Evolutionary conservation across 148 eudicot species (phyloP), one percentile per base, ranked within the genome.

Genomic region (Arbutus unedo): DNA sequence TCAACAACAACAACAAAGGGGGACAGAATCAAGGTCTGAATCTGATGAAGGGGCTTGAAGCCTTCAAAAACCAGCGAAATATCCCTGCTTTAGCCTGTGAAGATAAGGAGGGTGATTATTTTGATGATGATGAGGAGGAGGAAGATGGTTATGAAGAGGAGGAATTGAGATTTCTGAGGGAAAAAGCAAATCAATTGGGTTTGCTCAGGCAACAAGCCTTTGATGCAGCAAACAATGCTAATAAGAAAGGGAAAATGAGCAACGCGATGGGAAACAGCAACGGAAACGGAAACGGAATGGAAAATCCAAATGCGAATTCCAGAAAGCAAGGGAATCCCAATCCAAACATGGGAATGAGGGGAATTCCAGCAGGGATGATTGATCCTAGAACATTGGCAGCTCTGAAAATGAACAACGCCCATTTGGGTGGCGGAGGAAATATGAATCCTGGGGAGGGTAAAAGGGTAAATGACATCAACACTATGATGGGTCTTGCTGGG

Each of bases 401-500:
- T 19, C 60, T 89, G 85, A 82, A 85, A 38, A 77, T 87, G 89
- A 89, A 84, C 85, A 89, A 71, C 78, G 25, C 76, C 38, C 88
- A 86, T 38, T 54, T 84, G 76, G 81, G 85, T 11, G 83, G 68
- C 21, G 72, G 77, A 31, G 38, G 38, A 31, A 31, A 31, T 31
- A 31, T 31, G 38, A 31, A 23, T 66, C 59, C 76, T 18, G 81
- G 73, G 71, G 86, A 74, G 31, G 84, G 25, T 2, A 82, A 53
- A 14, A 81, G 74, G 85, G 87, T 79, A 79, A 91, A 84, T 84
- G 95, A 92, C 84, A 82, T 91, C 2, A 88, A 72, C 76, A 31
- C 90, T 38, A 78, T 92, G 83, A 86, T 90, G 87, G 89, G 79
- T 71, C 83, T 88, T 53, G 86, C 91, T 47, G 88, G 87, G 56